Percentiles rank a stretch among this genome's conserved stretches.
These are phyloP conservation scores for Nitzschia sp. DNA, from an alignment of 108 stramenopile genomes.

Conservation along the genomic window DNA sequence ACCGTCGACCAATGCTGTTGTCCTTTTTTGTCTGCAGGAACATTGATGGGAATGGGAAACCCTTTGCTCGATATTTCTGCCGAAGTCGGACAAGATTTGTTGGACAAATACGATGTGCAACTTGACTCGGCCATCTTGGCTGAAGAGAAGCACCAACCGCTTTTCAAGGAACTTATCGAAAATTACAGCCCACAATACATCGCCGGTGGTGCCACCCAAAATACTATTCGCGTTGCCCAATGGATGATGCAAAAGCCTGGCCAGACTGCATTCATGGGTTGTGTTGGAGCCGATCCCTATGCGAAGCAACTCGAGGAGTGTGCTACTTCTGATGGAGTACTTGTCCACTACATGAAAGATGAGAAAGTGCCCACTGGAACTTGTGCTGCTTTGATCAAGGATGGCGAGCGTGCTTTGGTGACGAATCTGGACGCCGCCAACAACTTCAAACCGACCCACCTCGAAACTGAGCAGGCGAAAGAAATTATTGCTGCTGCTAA, in stretches of 20 bases:
- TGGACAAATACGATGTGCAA: slow-evolving; percentile 96
- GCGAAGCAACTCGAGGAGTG: slow-evolving; percentile 84
- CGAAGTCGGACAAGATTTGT: slow-evolving; percentile 86
- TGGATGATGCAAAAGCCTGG: slow-evolving; percentile 91
- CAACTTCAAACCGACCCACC: slow-evolving; percentile 93
- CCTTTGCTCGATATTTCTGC: slow-evolving; percentile 99
- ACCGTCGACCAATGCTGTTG: no score
- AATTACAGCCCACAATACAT: slow-evolving; percentile 91
- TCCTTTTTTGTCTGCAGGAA: no score
- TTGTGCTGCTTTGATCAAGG: slow-evolving; percentile 97
- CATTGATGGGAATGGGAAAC: slow-evolving; percentile 98
- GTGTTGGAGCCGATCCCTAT: slow-evolving; percentile 92
- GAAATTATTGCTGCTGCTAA: slow-evolving; percentile 85
- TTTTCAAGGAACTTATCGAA: slow-evolving; percentile 91
- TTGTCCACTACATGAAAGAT: slow-evolving; percentile 96
- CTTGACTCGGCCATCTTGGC: slow-evolving; percentile 96
- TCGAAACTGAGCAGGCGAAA: slow-evolving; percentile 92
- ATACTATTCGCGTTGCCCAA: slow-evolving; percentile 99
- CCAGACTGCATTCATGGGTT: slow-evolving; percentile 90
- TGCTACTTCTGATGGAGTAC: slow-evolving; percentile 92
- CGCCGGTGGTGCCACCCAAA: slow-evolving; percentile 99
- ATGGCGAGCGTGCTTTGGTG: slow-evolving; percentile 93
- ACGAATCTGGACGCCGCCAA: slow-evolving; percentile 99
- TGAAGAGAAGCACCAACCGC: slow-evolving; percentile 95
- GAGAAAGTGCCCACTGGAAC: slow-evolving; percentile 93